Evolutionary conservation across 768 basidiomycete species (phyloP).

Genomic region (Hemileccinum impolitum): DNA sequence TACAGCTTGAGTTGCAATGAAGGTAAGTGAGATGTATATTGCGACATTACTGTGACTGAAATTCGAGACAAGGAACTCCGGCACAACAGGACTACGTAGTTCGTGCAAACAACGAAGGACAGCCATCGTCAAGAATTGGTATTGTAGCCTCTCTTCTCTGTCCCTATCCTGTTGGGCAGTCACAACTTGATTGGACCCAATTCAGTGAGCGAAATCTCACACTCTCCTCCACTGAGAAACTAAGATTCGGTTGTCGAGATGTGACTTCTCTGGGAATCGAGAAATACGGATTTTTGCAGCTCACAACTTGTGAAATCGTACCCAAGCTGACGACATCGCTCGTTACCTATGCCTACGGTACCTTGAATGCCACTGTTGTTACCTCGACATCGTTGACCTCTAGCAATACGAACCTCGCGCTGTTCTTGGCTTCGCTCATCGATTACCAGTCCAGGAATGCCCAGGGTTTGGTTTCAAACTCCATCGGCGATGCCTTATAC

Average conservation of each 20-base stretch:
- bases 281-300: slow-evolving; percentile 5
- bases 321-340: slow-evolving; percentile 7
- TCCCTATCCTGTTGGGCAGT: not conserved
- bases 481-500: slow-evolving; percentile 19
- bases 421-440: not conserved
- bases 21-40: too few relatives aligned
- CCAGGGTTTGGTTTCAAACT: slow-evolving; percentile 13
- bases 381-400: not conserved
- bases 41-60: too few relatives aligned
- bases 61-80: too few relatives aligned
- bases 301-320: slow-evolving; percentile 6
- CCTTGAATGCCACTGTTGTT: not conserved
- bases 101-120: too few relatives aligned
- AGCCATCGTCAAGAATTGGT: too few relatives aligned
- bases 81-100: too few relatives aligned
- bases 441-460: slow-evolving; percentile 6
- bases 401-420: not conserved
- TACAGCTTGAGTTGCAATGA: too few relatives aligned
- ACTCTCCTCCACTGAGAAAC: not conserved
- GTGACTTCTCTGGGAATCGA: too few relatives aligned
- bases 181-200: not conserved
- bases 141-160: slow-evolving; percentile 10
- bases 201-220: not conserved
- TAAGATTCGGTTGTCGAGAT: not conserved
- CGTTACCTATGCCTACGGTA: not conserved